phyloP scores from a whole-genome alignment of 75 land plant species.

The Picea sitchensis region DNA sequence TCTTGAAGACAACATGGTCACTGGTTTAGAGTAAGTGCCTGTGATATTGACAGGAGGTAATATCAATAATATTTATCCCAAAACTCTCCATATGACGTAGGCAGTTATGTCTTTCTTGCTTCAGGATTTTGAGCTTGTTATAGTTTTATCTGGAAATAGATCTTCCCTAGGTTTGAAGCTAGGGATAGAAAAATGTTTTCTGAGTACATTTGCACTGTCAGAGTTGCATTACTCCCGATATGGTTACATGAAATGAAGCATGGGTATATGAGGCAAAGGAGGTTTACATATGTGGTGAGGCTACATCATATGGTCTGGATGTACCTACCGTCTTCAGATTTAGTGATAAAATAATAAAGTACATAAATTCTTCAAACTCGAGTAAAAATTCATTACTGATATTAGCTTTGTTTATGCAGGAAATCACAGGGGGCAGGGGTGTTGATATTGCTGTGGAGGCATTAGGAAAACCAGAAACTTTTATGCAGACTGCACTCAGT shows the following conservation, averaged over 20 bases:
- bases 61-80: neutral
- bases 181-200: too few species aligned
- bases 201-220: neutral
- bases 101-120: neutral
- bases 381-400: neutral
- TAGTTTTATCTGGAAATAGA: neutral
- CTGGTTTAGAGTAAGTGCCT: neutral
- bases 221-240: neutral
- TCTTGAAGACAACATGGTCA: neutral
- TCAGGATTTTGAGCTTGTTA: neutral
- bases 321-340: neutral
- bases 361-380: neutral
- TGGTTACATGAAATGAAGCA: neutral
- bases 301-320: neutral
- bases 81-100: neutral
- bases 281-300: neutral
- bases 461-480: slow-evolving; percentile 78
- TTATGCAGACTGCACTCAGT: slow-evolving; percentile 64
- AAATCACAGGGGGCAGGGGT: slow-evolving; percentile 88
- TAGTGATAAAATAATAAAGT: neutral
- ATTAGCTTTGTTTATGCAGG: slow-evolving; percentile 33
- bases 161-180: too few species aligned
- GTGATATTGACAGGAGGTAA: neutral
- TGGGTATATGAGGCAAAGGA: neutral
- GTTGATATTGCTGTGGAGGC: slow-evolving; percentile 98